A percentile compares a stretch with the other conserved stretches of the same genome.
phyloP scores from a whole-genome alignment of 768 basidiomycete genomes.

The Mycena indigotica region DNA sequence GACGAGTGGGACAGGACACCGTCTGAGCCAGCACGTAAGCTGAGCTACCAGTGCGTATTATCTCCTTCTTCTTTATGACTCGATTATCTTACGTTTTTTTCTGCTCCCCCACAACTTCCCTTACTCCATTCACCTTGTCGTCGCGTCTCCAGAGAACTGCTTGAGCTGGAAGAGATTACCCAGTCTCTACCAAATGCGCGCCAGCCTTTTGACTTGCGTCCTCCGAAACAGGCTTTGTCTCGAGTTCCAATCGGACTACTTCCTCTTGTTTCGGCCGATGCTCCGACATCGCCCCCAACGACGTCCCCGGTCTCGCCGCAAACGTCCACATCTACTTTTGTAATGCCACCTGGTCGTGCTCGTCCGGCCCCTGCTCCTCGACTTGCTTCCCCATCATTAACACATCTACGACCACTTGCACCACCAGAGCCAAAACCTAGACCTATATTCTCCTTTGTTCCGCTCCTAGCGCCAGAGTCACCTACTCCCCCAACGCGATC shows the following conservation, averaged over 20 bases:
- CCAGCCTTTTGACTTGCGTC: constrained; percentile 49
- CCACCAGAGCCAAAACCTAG: constrained; percentile 3
- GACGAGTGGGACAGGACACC: constrained; percentile 85
- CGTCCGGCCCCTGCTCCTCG: constrained; percentile 2
- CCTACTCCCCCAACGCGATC: not conserved
- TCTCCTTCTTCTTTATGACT: not conserved
- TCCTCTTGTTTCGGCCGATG: constrained; percentile 47
- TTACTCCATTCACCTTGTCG: constrained; percentile 8
- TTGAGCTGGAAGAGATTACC: constrained; percentile 72
- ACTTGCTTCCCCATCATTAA: constrained; percentile 15
- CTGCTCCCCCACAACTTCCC: not conserved
- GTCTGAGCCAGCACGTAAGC: constrained; percentile 58
- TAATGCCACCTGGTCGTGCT: constrained; percentile 22
- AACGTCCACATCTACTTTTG: constrained; percentile 7
- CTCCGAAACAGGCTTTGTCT: constrained; percentile 44
- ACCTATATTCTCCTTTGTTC: constrained; percentile 18
- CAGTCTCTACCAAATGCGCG: constrained; percentile 61
- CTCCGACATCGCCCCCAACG: not conserved
- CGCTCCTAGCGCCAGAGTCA: constrained; percentile 7
- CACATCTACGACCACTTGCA: constrained; percentile 18
- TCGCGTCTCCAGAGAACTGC: constrained; percentile 48
- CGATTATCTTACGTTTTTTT: constrained; percentile 2
- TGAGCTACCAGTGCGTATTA: constrained; percentile 67
- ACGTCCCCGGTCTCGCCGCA: not conserved
- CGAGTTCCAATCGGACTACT: constrained; percentile 66